Base-by-base conservation (phyloP, 2,329 filamentous ascomycete genomes). In the Lecanicillium sp. region DNA sequence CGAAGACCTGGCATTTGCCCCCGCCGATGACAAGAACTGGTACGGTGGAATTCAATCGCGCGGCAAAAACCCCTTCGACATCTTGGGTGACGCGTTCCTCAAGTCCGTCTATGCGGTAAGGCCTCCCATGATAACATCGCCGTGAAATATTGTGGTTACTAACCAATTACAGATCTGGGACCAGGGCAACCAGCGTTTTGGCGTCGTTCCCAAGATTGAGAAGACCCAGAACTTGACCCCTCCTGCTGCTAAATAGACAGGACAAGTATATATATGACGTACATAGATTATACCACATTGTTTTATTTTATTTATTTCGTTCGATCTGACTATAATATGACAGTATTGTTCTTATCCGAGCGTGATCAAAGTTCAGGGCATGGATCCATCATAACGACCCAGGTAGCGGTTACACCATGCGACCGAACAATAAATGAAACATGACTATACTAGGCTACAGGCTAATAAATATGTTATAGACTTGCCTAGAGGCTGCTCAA, bases 171-270 rank as follows among this genome's bases (percentile, higher is more conserved):
- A 46, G 44, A 47, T 47, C 21, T 47, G 44, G 44, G 44, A 47
- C 21, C 44, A 40, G 29, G 44, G 44, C 2, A 39, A 47, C 21
- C 26, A 72, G 45, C 87, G 84, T 68, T 84, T 84, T 54, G 83
- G 83, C 52, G 83, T 29, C 2, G 44, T 47, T 6, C 44, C 44
- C 20, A 47, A 47, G 29, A 47, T 47, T 27, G 44, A 47, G n/a
- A 47, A 47, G 44, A 47, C 44, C 3, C 44, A 47, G 24, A 47
- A 47, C 44, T 35, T 47, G 44, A 41, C 44, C 4, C 27, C 44
- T n/a, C 4, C 44, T 29, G 26, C 26, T 12, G 7, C 12, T 7
- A 12, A 29, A 29, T 29, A 29, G 12, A 29, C 12, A 7, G 12
- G 7, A 12, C 26, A 29, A 29, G 26, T 29, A 29, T 29, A 7